These are phyloP conservation scores for Senna siamea DNA, from an alignment of 306 rosid genomes.

Conservation along the genomic window DNA sequence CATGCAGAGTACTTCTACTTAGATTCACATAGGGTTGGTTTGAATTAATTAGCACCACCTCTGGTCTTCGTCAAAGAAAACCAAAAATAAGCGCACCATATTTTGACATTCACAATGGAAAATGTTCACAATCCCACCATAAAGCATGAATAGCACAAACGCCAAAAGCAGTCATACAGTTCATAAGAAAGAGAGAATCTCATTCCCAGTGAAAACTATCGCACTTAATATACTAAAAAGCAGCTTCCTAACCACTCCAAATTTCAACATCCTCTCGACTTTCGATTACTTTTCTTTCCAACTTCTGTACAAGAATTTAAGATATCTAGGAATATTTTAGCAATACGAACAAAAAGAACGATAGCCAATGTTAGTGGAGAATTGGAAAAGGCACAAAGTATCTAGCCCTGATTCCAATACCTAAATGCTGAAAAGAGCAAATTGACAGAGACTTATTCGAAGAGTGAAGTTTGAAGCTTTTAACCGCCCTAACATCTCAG, in stretches of 20 bases:
- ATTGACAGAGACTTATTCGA: background rate
- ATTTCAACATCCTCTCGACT: slow-evolving; percentile 21
- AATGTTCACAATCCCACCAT: slow-evolving; percentile 1
- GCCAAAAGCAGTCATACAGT: slow-evolving; percentile 28
- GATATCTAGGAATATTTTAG: slow-evolving; percentile 2
- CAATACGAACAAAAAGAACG: slow-evolving; percentile 15
- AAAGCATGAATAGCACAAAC: slow-evolving; percentile 13
- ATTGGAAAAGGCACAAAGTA: background rate
- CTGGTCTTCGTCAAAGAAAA: too few species aligned
- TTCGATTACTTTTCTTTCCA: slow-evolving; percentile 15
- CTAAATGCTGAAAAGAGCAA: background rate
- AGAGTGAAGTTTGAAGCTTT: slow-evolving; percentile 19
- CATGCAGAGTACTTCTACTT: slow-evolving; percentile 7
- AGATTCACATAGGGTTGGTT: background rate
- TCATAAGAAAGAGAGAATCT: slow-evolving; percentile 19
- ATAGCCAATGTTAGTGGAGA: background rate
- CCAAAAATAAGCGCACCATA: background rate
- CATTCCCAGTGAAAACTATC: slow-evolving; percentile 4
- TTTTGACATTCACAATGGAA: slow-evolving; percentile 29
- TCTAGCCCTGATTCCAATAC: slow-evolving; percentile 21
- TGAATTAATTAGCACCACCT: background rate
- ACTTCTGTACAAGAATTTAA: background rate
- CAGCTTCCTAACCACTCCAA: slow-evolving; percentile 28
- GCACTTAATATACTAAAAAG: background rate
- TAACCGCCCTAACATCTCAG: background rate